Conservation (phyloP, 2,329 filamentous ascomycete genomes). For the Calonectria ilicicola region DNA sequence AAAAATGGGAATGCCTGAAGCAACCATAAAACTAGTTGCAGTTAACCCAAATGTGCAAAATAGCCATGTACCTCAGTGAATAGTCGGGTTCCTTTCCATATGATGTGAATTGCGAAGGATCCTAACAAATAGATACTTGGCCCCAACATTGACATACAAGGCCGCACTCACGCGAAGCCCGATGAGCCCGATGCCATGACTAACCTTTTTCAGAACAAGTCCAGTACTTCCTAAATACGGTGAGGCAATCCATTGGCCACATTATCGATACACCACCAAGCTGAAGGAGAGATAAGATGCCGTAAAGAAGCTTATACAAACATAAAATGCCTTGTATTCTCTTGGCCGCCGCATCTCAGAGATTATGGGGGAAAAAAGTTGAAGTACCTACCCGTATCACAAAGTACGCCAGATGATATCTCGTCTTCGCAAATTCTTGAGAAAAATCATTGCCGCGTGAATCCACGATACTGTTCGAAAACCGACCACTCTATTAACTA, state of each 20-base stretch:
- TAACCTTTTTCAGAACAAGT: slow-evolving; percentile 6
- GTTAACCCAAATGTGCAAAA: slow-evolving; percentile 28
- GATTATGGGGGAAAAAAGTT: slow-evolving; percentile 40
- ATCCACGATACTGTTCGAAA: neutral
- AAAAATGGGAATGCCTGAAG: slow-evolving; percentile 41
- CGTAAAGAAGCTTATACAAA: neutral
- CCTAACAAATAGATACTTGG: slow-evolving; percentile 4
- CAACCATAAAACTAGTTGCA: slow-evolving; percentile 32
- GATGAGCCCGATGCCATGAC: neutral
- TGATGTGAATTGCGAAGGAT: neutral
- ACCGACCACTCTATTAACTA: neutral
- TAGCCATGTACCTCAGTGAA: neutral
- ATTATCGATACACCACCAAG: slow-evolving; percentile 1
- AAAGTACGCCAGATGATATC: too few relatives aligned
- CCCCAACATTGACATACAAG: neutral
- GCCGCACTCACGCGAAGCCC: neutral
- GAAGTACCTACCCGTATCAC: slow-evolving; percentile 38
- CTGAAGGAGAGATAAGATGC: neutral
- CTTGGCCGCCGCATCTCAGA: slow-evolving; percentile 17
- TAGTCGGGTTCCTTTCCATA: neutral
- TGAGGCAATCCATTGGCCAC: neutral
- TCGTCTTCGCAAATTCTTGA: neutral
- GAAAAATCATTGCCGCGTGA: neutral
- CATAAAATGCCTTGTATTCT: neutral
- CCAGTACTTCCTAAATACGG: slow-evolving; percentile 7